These are phyloP conservation scores for Colletotrichum tofieldiae DNA, from an alignment of 2,329 filamentous ascomycete species.

Conservation along the genomic window DNA sequence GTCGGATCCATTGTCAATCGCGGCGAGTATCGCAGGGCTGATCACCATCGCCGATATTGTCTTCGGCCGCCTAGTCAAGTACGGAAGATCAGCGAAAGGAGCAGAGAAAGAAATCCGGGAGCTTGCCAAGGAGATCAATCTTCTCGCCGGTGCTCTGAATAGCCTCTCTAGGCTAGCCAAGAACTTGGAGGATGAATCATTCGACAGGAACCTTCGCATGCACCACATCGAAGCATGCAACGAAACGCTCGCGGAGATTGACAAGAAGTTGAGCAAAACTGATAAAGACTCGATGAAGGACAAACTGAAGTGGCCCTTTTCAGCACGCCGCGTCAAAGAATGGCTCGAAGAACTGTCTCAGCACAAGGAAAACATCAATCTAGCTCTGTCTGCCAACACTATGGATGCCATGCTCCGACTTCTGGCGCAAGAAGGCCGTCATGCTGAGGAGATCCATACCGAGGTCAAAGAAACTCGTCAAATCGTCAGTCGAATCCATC, in stretches of 20 bases:
- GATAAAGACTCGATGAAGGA: background rate
- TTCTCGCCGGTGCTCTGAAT: background rate
- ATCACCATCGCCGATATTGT: constrained; percentile 19
- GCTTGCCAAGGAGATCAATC: background rate
- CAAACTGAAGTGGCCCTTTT: background rate
- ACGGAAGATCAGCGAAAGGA: background rate
- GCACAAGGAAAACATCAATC: constrained; percentile 22
- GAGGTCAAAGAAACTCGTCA: background rate
- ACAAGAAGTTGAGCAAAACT: background rate
- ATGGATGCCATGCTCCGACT: background rate
- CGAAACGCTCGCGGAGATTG: background rate
- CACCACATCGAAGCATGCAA: constrained; percentile 18
- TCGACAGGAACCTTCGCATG: constrained; percentile 7
- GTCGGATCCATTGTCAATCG: constrained; percentile 17
- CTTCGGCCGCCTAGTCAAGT: constrained; percentile 7
- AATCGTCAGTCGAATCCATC: background rate
- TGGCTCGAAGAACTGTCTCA: background rate
- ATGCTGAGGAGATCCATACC: rapidly evolving
- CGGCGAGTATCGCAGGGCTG: constrained; percentile 20
- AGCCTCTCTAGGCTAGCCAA: constrained; percentile 1
- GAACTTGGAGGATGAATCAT: background rate
- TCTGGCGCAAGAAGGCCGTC: background rate
- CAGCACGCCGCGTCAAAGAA: background rate
- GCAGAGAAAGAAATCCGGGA: background rate
- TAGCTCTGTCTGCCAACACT: constrained; percentile 12